phyloP scores from a whole-genome alignment of 768 basidiomycete species.

The Rhodosporidiobolus odoratus region DNA sequence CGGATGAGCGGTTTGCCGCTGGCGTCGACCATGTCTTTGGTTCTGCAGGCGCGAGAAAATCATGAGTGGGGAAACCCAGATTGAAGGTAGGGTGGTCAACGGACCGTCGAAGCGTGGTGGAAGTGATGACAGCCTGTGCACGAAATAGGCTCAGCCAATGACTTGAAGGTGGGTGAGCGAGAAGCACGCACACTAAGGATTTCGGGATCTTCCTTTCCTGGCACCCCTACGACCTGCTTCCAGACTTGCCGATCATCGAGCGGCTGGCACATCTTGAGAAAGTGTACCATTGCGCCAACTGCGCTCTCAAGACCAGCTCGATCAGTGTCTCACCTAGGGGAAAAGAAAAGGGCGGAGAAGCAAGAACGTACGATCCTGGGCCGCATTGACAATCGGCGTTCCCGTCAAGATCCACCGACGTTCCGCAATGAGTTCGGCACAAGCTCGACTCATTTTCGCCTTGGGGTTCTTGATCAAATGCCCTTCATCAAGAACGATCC shows the following conservation, averaged over 20 bases:
- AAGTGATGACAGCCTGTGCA: slow-evolving; percentile 30
- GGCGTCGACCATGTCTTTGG: slow-evolving; percentile 70
- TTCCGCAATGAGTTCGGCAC: slow-evolving; percentile 60
- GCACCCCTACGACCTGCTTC: slow-evolving; percentile 58
- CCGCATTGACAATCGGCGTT: slow-evolving; percentile 73
- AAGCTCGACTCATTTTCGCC: slow-evolving; percentile 74
- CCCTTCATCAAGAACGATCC: slow-evolving; percentile 82
- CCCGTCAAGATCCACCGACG: slow-evolving; percentile 51
- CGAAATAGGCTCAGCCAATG: not conserved
- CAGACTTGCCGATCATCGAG: slow-evolving; percentile 77
- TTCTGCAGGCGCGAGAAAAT: slow-evolving; percentile 45
- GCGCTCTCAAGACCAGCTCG: not conserved
- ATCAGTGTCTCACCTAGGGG: not conserved
- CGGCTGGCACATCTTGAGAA: slow-evolving; percentile 77
- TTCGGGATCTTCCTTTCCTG: not conserved
- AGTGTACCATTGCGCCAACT: slow-evolving; percentile 76
- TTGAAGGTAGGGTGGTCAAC: slow-evolving; percentile 38
- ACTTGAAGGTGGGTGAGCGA: too few relatives aligned
- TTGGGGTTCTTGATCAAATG: slow-evolving; percentile 79
- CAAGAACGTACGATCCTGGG: slow-evolving; percentile 70
- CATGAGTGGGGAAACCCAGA: not conserved
- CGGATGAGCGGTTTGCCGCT: slow-evolving; percentile 67
- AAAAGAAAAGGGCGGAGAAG: not conserved
- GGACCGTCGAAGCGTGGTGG: slow-evolving; percentile 64
- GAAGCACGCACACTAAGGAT: slow-evolving; percentile 7